Conservation (phyloP, 352 stramenopile species). For the Phytophthora brassicae region DNA sequence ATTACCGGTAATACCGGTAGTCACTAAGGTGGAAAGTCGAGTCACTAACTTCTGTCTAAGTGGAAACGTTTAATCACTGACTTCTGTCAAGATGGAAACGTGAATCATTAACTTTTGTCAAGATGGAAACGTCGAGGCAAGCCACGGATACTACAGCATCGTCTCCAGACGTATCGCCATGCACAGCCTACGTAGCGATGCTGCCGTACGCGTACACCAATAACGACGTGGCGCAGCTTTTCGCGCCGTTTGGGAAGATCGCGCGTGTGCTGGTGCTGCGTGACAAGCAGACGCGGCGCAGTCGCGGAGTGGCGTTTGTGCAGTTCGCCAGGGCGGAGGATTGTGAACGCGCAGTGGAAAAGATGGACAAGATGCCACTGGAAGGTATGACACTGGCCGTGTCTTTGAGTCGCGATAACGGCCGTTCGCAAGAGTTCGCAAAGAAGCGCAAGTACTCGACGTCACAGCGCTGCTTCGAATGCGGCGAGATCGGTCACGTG, state of each 20-base stretch:
- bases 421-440: constrained; percentile 71
- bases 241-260: constrained; percentile 71
- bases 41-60: constrained; percentile 1
- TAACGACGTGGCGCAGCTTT: constrained; percentile 87
- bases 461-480: constrained; percentile 82
- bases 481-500: constrained; percentile 68
- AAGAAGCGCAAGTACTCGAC: constrained; percentile 80
- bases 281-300: constrained; percentile 71
- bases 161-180: constrained; percentile 21
- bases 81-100: neutral
- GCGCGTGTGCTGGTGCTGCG: constrained; percentile 77
- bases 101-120: too few relatives aligned
- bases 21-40: too few relatives aligned
- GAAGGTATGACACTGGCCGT: constrained; percentile 67
- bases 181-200: constrained; percentile 87
- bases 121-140: neutral
- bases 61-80: neutral
- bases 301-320: constrained; percentile 82
- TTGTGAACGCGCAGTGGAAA: constrained; percentile 46
- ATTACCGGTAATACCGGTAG: too few relatives aligned
- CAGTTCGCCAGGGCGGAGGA: constrained; percentile 78
- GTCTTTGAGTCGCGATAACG: constrained; percentile 80
- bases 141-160: neutral
- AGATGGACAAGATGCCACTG: constrained; percentile 62
- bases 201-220: constrained; percentile 88